Evolutionary conservation across 1,284 basidiomycete species (phyloP).

Genomic region (Coniferiporia weirii): DNA sequence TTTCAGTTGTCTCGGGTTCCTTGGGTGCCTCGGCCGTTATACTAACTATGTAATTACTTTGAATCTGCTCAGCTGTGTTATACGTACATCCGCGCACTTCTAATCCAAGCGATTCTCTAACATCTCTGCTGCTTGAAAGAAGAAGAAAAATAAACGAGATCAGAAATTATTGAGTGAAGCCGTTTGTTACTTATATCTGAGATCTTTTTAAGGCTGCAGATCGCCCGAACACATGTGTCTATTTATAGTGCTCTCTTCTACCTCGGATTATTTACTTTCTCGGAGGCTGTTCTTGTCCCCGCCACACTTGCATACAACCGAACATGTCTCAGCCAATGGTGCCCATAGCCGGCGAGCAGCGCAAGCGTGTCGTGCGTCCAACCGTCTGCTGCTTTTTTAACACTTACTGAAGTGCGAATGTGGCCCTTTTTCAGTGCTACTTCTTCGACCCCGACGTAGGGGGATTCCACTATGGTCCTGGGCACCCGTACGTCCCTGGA

Average conservation of each 20-base stretch:
- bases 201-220: no score
- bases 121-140: no score
- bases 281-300: not conserved
- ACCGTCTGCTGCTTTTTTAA: slow-evolving; percentile 52
- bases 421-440: slow-evolving; percentile 67
- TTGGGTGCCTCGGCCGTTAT: no score
- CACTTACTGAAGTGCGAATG: not conserved
- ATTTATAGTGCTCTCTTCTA: not conserved
- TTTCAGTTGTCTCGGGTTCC: slow-evolving; percentile 2
- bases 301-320: not conserved
- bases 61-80: no score
- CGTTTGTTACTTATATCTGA: no score
- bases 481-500: slow-evolving; percentile 59
- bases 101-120: no score
- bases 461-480: slow-evolving; percentile 97
- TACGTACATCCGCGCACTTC: no score
- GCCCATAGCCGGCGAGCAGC: slow-evolving; percentile 71
- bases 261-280: not conserved
- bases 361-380: slow-evolving; percentile 79
- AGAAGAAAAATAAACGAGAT: no score
- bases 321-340: slow-evolving; percentile 52
- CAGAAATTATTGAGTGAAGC: no score
- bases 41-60: no score
- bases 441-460: slow-evolving; percentile 99
- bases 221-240: not conserved